Evolutionary conservation across 345 rosid genomes (phyloP).

Genomic region (Jatropha curcas): DNA sequence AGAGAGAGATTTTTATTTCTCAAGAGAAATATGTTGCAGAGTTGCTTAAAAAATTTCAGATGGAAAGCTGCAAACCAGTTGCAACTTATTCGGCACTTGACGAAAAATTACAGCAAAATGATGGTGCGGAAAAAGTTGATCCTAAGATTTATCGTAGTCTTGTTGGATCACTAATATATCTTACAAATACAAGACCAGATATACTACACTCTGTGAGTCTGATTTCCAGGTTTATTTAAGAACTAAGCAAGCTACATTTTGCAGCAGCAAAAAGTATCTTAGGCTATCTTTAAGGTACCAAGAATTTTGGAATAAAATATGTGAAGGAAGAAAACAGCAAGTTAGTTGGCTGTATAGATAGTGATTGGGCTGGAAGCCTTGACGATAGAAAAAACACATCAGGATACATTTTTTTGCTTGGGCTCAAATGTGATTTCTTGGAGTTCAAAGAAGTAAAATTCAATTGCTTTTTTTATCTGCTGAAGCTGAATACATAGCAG

Average conservation of each 20-base stretch:
- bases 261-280: not conserved
- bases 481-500: not conserved
- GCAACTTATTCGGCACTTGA: too few species aligned
- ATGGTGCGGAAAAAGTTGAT: not conserved
- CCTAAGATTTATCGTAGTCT: not conserved
- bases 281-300: not conserved
- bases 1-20: too few species aligned
- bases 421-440: not conserved
- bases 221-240: not conserved
- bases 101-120: not conserved
- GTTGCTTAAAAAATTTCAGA: too few species aligned
- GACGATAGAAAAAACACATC: not conserved
- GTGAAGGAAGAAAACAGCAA: not conserved
- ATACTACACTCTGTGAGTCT: not conserved
- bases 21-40: too few species aligned
- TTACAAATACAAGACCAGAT: slow-evolving; percentile 4
- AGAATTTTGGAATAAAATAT: not conserved
- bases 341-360: too few species aligned
- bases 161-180: not conserved
- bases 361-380: too few species aligned
- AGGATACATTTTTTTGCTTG: not conserved
- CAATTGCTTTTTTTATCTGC: not conserved
- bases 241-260: not conserved
- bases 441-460: not conserved
- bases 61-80: not conserved